phyloP scores from a whole-genome alignment of 495 filamentous ascomycete species.

The Thozetella sp. region DNA sequence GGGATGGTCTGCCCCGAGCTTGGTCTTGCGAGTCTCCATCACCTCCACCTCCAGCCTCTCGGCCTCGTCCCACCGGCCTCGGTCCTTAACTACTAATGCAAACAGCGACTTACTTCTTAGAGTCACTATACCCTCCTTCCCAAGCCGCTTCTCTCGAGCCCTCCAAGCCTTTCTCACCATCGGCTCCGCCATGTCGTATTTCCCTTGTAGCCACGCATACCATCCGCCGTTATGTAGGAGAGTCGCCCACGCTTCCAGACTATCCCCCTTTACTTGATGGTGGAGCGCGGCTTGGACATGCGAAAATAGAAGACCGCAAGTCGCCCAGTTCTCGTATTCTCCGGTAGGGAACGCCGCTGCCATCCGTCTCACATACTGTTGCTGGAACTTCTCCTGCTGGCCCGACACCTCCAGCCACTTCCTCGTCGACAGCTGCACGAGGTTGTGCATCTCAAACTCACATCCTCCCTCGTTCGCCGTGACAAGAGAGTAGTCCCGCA shows the following conservation, averaged over 20 bases:
- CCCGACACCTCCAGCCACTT: conserved; percentile 36
- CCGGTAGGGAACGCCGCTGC: conserved; percentile 37
- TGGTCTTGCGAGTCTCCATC: background rate
- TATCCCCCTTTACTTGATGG: conserved; percentile 11
- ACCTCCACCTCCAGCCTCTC: conserved; percentile 8
- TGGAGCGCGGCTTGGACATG: conserved; percentile 11
- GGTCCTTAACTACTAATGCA: conserved; percentile 3
- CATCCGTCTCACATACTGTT: conserved; percentile 21
- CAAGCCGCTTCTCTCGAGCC: conserved; percentile 6
- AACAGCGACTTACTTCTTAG: conserved; percentile 8
- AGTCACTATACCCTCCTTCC: conserved; percentile 8
- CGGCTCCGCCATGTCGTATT: conserved; percentile 13
- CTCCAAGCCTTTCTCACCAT: conserved; percentile 13
- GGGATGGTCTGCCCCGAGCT: background rate
- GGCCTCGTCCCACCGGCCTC: conserved; percentile 11
- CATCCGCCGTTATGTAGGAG: conserved; percentile 21
- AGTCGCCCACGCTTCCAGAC: conserved; percentile 12
- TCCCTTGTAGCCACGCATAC: conserved; percentile 21
- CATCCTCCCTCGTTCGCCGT: conserved; percentile 10
- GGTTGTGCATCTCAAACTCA: conserved; percentile 46
- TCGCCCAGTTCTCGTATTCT: conserved; percentile 29
- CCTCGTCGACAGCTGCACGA: conserved; percentile 46
- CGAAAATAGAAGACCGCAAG: conserved; percentile 21
- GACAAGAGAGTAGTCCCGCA: conserved; percentile 46
- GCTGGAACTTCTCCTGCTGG: conserved; percentile 39